Evolutionary conservation across 2,329 filamentous ascomycete genomes (phyloP).

Genomic region (Colletotrichum brevisporum): DNA sequence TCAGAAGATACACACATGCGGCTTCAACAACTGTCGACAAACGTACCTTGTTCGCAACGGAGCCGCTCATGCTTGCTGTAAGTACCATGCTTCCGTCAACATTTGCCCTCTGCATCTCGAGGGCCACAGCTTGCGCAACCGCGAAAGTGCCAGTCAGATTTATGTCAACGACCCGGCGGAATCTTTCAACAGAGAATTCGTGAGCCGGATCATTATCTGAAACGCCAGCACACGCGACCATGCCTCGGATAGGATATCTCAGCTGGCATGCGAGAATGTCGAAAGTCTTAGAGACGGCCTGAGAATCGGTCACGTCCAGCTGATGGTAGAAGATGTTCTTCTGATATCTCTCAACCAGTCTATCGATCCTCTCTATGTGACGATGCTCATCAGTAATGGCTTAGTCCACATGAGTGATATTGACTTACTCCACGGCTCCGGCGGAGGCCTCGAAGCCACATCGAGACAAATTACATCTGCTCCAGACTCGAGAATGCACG

Average conservation of each 20-base stretch:
- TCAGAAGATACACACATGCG: not conserved
- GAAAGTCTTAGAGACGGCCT: not conserved
- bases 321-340: not conserved
- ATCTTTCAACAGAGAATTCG: slow-evolving; percentile 45
- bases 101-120: slow-evolving; percentile 57
- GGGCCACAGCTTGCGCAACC: slow-evolving; percentile 60
- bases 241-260: slow-evolving; percentile 47
- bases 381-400: too few relatives aligned
- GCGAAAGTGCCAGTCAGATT: slow-evolving; percentile 66
- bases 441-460: not conserved
- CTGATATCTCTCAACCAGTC: not conserved
- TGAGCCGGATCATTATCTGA: slow-evolving; percentile 46
- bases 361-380: not conserved
- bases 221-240: slow-evolving; percentile 51
- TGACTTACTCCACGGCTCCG: not conserved
- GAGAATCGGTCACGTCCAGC: not conserved
- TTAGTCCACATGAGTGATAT: too few relatives aligned
- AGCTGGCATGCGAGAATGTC: not conserved
- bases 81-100: slow-evolving; percentile 62
- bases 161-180: slow-evolving; percentile 50
- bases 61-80: slow-evolving; percentile 65
- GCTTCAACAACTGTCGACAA: slow-evolving; percentile 47
- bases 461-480: slow-evolving; percentile 16
- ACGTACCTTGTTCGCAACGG: slow-evolving; percentile 49
- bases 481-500: not conserved